phyloP scores from a whole-genome alignment of 2,329 filamentous ascomycete species.

The Colletotrichum incanum region DNA sequence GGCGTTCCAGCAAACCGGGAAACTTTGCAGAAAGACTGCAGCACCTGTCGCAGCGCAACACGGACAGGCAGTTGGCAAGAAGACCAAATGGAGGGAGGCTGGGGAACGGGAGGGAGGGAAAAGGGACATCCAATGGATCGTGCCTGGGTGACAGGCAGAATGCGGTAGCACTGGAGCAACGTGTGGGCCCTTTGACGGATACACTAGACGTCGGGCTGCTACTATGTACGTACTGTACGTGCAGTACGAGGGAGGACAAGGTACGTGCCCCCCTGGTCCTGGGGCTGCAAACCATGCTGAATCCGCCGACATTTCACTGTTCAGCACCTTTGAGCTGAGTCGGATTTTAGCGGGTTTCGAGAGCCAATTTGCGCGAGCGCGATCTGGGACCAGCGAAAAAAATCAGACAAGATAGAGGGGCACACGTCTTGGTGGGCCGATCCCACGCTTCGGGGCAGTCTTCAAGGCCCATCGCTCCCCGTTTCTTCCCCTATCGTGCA shows the following conservation, averaged over 20 bases:
- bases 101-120: conserved; percentile 10
- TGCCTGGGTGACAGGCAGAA: conserved; percentile 32
- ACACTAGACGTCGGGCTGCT: background rate
- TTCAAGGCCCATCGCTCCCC: conserved; percentile 2
- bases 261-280: conserved; percentile 10
- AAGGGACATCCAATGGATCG: conserved; percentile 29
- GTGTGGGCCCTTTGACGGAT: conserved; percentile 16
- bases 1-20: conserved; percentile 37
- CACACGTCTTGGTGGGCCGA: conserved; percentile 17
- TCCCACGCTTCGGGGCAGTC: background rate
- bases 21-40: conserved; percentile 27
- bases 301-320: background rate
- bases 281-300: background rate
- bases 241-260: background rate
- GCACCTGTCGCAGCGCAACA: conserved; percentile 9
- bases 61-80: background rate
- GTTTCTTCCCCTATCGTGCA: background rate
- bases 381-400: conserved; percentile 12
- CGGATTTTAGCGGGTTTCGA: conserved; percentile 25
- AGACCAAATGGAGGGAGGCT: conserved; percentile 11
- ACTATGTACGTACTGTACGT: background rate
- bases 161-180: conserved; percentile 37
- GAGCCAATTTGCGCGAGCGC: conserved; percentile 24
- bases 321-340: background rate
- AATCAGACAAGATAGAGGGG: conserved; percentile 24